phyloP scores from a whole-genome alignment of 371 early-diverging fungal species.

The Coemansia sp. region DNA sequence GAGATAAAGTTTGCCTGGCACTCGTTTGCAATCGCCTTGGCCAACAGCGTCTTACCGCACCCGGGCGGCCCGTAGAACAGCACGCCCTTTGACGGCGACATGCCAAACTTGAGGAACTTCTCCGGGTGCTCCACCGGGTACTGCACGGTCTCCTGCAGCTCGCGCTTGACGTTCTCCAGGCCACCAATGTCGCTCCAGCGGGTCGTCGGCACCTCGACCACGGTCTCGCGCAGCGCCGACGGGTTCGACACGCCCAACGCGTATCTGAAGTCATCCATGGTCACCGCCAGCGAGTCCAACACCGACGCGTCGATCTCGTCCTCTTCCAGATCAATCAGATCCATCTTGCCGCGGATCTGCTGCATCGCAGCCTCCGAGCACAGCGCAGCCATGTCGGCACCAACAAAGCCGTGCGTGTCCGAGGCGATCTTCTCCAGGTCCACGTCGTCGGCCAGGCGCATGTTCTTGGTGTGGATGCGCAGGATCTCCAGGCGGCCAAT shows the following conservation, averaged over 20 bases:
- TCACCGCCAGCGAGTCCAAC: constrained; percentile 96
- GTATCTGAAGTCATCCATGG: constrained; percentile 98
- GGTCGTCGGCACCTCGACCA: constrained; percentile 98
- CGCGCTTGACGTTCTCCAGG: constrained; percentile 97
- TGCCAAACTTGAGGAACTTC: constrained; percentile 99
- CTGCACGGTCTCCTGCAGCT: constrained; percentile 99
- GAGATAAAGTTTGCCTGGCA: constrained; percentile 99
- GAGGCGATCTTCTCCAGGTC: constrained; percentile 98
- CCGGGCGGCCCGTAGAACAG: constrained; percentile 99
- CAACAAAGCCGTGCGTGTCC: constrained; percentile 99
- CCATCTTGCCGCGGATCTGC: constrained; percentile 99
- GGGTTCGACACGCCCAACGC: constrained; percentile 98
- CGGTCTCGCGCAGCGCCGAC: constrained; percentile 99
- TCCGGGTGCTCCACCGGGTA: constrained; percentile 99
- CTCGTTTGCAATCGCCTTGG: constrained; percentile 99
- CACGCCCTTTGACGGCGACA: constrained; percentile 99
- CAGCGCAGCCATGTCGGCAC: constrained; percentile 98
- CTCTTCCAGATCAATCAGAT: constrained; percentile 98
- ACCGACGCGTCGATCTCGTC: constrained; percentile 98
- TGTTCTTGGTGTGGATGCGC: constrained; percentile 99
- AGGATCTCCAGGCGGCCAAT: constrained; percentile 98
- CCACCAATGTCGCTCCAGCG: constrained; percentile 99
- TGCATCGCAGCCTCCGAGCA: constrained; percentile 99
- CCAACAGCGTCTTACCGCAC: constrained; percentile 99
- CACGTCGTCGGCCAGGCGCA: constrained; percentile 97